Evolutionary conservation across 2,329 filamentous ascomycete genomes (phyloP), one percentile per base, ranked within the genome.

Genomic region (Neofusicoccum sp.): DNA sequence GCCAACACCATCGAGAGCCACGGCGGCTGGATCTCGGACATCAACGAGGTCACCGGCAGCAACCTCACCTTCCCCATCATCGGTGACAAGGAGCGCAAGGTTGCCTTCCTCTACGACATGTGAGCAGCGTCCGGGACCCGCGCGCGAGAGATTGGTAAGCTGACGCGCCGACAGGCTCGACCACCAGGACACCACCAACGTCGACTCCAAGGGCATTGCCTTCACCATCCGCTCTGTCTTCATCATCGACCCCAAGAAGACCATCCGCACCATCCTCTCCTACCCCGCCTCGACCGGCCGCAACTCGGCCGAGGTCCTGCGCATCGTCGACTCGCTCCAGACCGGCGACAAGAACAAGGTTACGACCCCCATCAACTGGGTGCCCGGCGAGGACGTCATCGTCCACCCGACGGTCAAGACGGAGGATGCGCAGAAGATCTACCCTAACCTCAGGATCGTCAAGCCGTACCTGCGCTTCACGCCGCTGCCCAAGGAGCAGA

Each of bases 171-270:
- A n/a, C 53, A 61, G 60, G 60, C 72, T 82, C 48, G 80, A 82
- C 71, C 73, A 81, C 72, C 80, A 82, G 67, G 80, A 82, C 65
- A 79, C 82, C 62, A 86, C 84, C 75, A 85, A 85, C 71, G 79
- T 86, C 65, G 81, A 85, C 69, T 70, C 69, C 64, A 82, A 82
- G 77, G 75, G 75, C 68, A 89, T 93, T 69, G 91, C 92, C 61
- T 93, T 96, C 80, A 96, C 93, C 69, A 96, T 97, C 79, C 91
- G 93, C 71, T 91, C 89, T 69, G 93, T 96, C 73, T 96, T 96
- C 84, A 83, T 96, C 79, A 95, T 96, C 76, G 92, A 96, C 81
- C 92, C 92, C 65, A 86, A 86, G 78, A 96, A 96, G 87, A 93
- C 89, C 77, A 95, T 96, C 79, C 89, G 93, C 74, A 96, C 91